Base-by-base conservation (phyloP, 257 asterid species). In the Fraxinus cuspidata region DNA sequence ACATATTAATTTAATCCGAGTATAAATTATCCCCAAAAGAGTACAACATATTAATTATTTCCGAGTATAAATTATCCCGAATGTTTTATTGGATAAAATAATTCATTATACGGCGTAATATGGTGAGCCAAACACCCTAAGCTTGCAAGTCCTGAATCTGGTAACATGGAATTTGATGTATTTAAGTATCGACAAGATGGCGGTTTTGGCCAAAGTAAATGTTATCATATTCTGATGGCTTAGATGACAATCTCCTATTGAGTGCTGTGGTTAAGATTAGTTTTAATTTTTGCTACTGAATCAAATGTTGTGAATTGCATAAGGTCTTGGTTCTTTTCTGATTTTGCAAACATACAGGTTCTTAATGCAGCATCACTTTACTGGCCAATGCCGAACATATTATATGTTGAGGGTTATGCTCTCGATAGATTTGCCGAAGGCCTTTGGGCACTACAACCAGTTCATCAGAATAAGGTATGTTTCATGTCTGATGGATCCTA, bases 291-390 rank as follows among this genome's bases (percentile, higher is more conserved):
- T 67, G 29, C 47, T 6, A 9, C 5, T 0, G 32, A 72, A 10
- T 7, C 16, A 72, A 19, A 25, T 27, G 58, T 56, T 5, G 40
- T 58, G 51, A 72, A 34, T 38, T 77, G 64, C 40, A 38, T 31
- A 32, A 63, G 75, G 44, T 60, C 38, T 35, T 58, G 37, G 72
- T 82, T 81, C 76, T 37, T 73, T 49, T 83, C 58, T 80, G 78
- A 83, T 66, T 72, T 49, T 79, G 75, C 82, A 80, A 83, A 83
- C 77, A 82, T 83, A 32, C 97, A 92, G 98, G 98, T 94, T 86
- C 97, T 94, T 80, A 94, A 94, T 94, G 98, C 98, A 79, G 97
- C 97, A 82, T 89, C 91, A 97, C 97, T 94, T 73, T 94, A 92
- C 79, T 94, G 97, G 98, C 97, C 98, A 38, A 90, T 94, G 94